phyloP scores from a whole-genome alignment of 768 basidiomycete genomes.

The Collybia nuda region DNA sequence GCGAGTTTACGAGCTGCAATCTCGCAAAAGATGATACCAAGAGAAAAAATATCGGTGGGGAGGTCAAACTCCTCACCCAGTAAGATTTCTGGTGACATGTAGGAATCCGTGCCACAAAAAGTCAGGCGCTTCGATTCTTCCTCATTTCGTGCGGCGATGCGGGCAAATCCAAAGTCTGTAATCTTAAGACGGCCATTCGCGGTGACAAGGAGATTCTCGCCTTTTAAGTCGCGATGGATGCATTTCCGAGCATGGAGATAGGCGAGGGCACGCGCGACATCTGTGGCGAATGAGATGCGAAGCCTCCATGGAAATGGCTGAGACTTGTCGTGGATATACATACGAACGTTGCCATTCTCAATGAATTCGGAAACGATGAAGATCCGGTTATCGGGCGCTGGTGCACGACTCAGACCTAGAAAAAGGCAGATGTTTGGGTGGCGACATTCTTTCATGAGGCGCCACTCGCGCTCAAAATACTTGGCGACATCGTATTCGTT shows the following conservation, averaged over 20 bases:
- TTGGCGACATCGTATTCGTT: conserved; percentile 93
- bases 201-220: conserved; percentile 96
- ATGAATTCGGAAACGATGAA: conserved; percentile 96
- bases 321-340: conserved; percentile 84
- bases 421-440: conserved; percentile 94
- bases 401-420: conserved; percentile 84
- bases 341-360: conserved; percentile 86
- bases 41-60: conserved; percentile 91
- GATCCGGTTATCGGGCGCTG: conserved; percentile 77
- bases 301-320: conserved; percentile 92
- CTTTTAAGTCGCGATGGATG: conserved; percentile 91
- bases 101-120: conserved; percentile 88
- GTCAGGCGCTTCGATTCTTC: conserved; percentile 87
- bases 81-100: conserved; percentile 97
- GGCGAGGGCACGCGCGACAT: conserved; percentile 92
- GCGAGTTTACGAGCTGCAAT: conserved; percentile 85
- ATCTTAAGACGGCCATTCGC: conserved; percentile 93
- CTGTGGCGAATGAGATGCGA: conserved; percentile 91
- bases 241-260: conserved; percentile 94
- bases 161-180: conserved; percentile 97
- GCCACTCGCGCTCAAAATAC: conserved; percentile 99
- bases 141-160: conserved; percentile 89
- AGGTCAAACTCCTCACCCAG: conserved; percentile 91
- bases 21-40: conserved; percentile 92
- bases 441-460: conserved; percentile 93